Base-by-base conservation (phyloP, 2,329 filamentous ascomycete species). In the Nigrospora osmanthi region DNA sequence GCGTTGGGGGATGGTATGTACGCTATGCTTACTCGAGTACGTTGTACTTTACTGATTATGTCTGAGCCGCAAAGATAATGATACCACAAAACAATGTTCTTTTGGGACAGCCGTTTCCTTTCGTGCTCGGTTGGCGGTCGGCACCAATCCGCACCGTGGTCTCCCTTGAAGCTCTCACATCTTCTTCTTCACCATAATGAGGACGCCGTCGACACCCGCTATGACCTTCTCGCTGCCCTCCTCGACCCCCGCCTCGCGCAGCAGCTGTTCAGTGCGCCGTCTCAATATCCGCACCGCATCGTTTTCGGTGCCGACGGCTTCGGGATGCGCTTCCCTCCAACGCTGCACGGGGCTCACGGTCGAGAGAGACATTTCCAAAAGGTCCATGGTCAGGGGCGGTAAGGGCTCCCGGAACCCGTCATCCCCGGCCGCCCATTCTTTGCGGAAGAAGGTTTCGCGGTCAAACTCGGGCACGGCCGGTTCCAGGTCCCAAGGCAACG, bases 401-500 rank as follows among this genome's bases (percentile, higher is more conserved):
- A 14, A 49, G 42, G 1, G 56, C 54, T 1, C 56, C 47, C 38
- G 28, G 34, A 65, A 63, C 41, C 61, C 61, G 11, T 54, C 49
- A 6, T 54, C 38, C 1, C 52, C 53, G 16, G 23, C 43, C 11
- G 19, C 58, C 72, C 72, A 78, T 11, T 72, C 66, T 44, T 61
- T 64, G 1, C 71, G 59, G 7, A 62, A 46, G 40, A 73, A 73
- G 0, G 54, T 55, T 0, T 16, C 42, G 53, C 65, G 37, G 4
- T 70, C 63, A 49, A 80, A 73, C 1, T 52, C 65, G 0, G 45
- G 11, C 0, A 65, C 58, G 0, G 61, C 52, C 2, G 49, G 40
- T 4, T 54, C 51, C 7, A 68, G 16, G 1, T 61, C 65, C 77
- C 76, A 82, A 0, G 78, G 78, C 14, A 80, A 56, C 5, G 51